A percentile compares a stretch with the other conserved stretches of the same genome.
phyloP scores from a whole-genome alignment of 371 early-diverging fungal species.

The Lichtheimia ramosa region DNA sequence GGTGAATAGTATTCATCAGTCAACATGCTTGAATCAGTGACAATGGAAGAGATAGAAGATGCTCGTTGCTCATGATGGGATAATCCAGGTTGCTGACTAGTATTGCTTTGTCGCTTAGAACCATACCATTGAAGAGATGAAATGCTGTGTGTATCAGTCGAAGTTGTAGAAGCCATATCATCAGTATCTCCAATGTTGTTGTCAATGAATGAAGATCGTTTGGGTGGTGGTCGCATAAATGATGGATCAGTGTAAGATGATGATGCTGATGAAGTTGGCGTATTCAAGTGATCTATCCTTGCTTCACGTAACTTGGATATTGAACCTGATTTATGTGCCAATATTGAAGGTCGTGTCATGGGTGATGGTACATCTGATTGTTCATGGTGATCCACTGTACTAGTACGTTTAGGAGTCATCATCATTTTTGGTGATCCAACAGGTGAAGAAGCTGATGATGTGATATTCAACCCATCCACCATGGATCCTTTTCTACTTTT shows the following conservation, averaged over 20 bases:
- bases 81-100: conserved; percentile 5
- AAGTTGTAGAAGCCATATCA: conserved; percentile 15
- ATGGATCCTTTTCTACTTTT: conserved; percentile 18
- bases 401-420: conserved; percentile 3
- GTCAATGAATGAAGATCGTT: conserved; percentile 13
- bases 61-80: conserved; percentile 16
- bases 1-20: conserved; percentile 23
- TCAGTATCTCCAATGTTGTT: conserved; percentile 14
- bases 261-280: conserved; percentile 2
- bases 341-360: background rate
- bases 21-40: conserved; percentile 21
- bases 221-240: conserved; percentile 1
- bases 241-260: conserved; percentile 9
- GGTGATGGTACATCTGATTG: background rate
- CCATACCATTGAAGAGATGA: conserved; percentile 18
- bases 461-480: conserved; percentile 8
- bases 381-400: background rate
- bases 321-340: conserved; percentile 27
- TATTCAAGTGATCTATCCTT: conserved; percentile 3
- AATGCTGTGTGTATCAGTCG: conserved; percentile 17
- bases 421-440: conserved; percentile 13
- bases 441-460: conserved; percentile 14
- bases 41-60: conserved; percentile 23
- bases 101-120: conserved; percentile 5
- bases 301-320: conserved; percentile 23